Evolutionary conservation across 768 basidiomycete genomes (phyloP).

Genomic region (Pholiota conissans): DNA sequence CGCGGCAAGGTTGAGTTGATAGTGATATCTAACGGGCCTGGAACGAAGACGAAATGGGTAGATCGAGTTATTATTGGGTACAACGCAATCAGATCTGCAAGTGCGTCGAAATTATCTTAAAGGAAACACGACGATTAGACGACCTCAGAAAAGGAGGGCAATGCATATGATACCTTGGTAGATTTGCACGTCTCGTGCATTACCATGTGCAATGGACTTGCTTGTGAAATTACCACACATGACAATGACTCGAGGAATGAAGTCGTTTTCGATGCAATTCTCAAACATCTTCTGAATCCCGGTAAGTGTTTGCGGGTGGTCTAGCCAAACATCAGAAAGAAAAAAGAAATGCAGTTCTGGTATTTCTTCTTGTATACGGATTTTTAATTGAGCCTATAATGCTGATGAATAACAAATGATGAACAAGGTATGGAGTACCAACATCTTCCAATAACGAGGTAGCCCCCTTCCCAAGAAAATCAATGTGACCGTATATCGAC

Average conservation of each 20-base stretch:
- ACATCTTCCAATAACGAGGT: constrained; percentile 92
- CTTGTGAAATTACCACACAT: constrained; percentile 96
- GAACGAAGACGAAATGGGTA: constrained; percentile 93
- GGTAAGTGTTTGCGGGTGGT: constrained; percentile 77
- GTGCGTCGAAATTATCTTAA: constrained; percentile 87
- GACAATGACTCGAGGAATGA: constrained; percentile 87
- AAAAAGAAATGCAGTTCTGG: constrained; percentile 86
- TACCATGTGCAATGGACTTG: constrained; percentile 76
- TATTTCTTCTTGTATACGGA: constrained; percentile 66
- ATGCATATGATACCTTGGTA: constrained; percentile 94
- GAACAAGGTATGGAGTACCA: constrained; percentile 23
- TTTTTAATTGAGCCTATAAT: constrained; percentile 58
- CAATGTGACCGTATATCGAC: constrained; percentile 93
- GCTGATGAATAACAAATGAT: background rate
- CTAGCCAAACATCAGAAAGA: constrained; percentile 95
- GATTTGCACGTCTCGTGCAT: constrained; percentile 70
- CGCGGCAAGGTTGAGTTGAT: constrained; percentile 82
- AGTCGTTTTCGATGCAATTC: constrained; percentile 83
- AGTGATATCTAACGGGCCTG: constrained; percentile 90
- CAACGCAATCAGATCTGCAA: constrained; percentile 82
- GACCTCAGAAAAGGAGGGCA: background rate
- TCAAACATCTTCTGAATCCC: constrained; percentile 87
- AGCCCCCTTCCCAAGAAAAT: constrained; percentile 94
- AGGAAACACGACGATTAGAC: background rate
- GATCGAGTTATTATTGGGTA: constrained; percentile 75